Base-by-base conservation (phyloP, 106 monocot species). In the Platanthera guangdongensis region DNA sequence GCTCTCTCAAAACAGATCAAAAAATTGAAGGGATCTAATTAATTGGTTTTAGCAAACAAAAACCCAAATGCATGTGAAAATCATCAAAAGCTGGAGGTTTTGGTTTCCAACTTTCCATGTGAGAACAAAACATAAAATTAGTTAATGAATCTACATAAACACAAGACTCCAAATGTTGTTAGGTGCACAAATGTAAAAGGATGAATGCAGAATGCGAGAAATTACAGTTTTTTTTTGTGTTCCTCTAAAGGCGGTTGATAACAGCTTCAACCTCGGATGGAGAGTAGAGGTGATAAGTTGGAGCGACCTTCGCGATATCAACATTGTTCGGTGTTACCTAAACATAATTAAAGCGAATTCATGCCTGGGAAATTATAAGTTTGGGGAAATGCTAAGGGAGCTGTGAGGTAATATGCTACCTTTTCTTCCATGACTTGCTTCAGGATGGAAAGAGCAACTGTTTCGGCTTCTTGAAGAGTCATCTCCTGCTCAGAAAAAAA, bases 361-460 rank as follows among this genome's bases (percentile, higher is more conserved):
- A 67, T 11, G 63, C 18, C 18, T 9, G 25, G 9, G 6, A 63
- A 25, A 25, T 22, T 63, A 63, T 8, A 9, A 28, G 22, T 22
- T 21, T 9, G 7, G 11, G 30, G 67, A 11, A 67, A 30, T 4
- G 12, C 11, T 39, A 32, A 32, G 67, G 67, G 32, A 67, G 11
- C 3, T 67, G 11, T 30, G 67, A 67, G 32, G 28, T 10, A 30
- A 32, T 39, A 18, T 67, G 67, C 7, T 82, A 95, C 95, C 93
- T 96, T 96, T 76, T 96, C 93, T 75, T 96, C 96, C 96, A 96
- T 96, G 53, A 93, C 96, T 87, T 96, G 93, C 83, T 96, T 96
- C 73, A 96, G 73, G 64, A 96, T 96, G 9, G 92, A 93, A 45
- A 96, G 91, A 50, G 96, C 93, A 74, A 93, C 86, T 67, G 90